Evolutionary conservation across 2,329 filamentous ascomycete genomes (phyloP).

Genomic region (Podosphaera xanthii): DNA sequence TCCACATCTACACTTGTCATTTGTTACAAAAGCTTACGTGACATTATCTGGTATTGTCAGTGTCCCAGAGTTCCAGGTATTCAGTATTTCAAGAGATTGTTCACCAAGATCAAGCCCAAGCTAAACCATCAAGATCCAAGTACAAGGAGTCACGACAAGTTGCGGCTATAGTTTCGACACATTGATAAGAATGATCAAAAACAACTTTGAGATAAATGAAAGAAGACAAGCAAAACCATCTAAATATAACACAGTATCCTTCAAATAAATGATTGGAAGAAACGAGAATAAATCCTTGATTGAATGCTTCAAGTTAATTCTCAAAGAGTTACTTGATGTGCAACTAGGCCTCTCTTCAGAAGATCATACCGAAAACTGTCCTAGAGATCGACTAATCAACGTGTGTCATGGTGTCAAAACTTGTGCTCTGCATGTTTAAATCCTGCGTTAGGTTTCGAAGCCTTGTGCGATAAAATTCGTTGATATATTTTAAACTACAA

Average conservation of each 20-base stretch:
- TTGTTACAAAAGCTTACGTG: too few relatives aligned
- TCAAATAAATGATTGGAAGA: neutral
- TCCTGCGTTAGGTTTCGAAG: neutral
- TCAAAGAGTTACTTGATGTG: neutral
- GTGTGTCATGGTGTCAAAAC: neutral
- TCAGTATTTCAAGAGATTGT: too few relatives aligned
- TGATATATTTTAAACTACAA: neutral
- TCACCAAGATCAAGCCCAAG: too few relatives aligned
- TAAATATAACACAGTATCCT: neutral
- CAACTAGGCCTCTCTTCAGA: neutral
- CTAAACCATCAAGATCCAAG: too few relatives aligned
- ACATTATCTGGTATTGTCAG: too few relatives aligned
- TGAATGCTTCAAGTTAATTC: neutral
- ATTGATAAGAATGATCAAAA: neutral
- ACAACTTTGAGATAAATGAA: neutral
- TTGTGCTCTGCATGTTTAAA: neutral
- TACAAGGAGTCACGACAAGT: neutral
- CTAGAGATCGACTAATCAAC: neutral
- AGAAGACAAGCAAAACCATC: neutral
- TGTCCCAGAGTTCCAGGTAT: too few relatives aligned
- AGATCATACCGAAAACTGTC: neutral
- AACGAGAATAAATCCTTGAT: neutral
- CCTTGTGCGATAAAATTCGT: neutral
- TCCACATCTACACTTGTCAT: too few relatives aligned
- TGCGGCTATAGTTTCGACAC: neutral